Base-by-base conservation (phyloP, 2,329 filamentous ascomycete genomes). In the Aspergillus sp. region DNA sequence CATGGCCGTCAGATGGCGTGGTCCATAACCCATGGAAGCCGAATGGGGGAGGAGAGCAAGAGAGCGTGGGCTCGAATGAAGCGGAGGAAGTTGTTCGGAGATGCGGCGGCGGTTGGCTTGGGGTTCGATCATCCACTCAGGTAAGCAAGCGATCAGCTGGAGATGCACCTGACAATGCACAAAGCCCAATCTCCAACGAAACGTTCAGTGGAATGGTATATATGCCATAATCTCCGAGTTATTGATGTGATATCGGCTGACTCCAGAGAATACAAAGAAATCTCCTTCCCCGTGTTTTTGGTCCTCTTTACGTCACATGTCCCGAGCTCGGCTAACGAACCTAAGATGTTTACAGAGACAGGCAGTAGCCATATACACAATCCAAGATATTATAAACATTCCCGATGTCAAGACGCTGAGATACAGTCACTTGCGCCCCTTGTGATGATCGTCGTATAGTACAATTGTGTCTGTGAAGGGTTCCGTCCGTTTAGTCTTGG, bases 401-500 rank as follows among this genome's bases (percentile, higher is more conserved):
- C 13, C 34, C 34, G 4, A 38, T 38, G 11, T 17, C 34, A 38
- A 13, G 11, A 7, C 16, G 11, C 14, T 38, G 6, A n/a, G 34
- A 38, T 9, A 11, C 34, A 38, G 6, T 38, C 34, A 38, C 34
- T 21, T 47, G 13, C 9, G 29, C 6, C n/a, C 45, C 23, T 44
- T 51, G 6, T 62, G 50, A 10, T 23, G 14, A 3, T 50, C 47
- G 31, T 62, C 59, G 47, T 71, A 66, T 20, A 72, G 40, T 14
- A 57, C 50, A 13, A 62, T 60, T 4, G 57, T 50, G 53, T 71
- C 70, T 1, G 61, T 60, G 38, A 62, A 46, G 2, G 54, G 43
- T 17, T 60, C 52, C 11, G 65, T 58, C 3, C 56, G 72, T 53
- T 78, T 75, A 70, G 78, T 81, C 59, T 75, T 77, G n/a, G 82